Percentiles rank a stretch among this genome's conserved stretches.
These are phyloP conservation scores for Colletotrichum echinochloae DNA, from an alignment of 2,329 filamentous ascomycete species.

Conservation along the genomic window DNA sequence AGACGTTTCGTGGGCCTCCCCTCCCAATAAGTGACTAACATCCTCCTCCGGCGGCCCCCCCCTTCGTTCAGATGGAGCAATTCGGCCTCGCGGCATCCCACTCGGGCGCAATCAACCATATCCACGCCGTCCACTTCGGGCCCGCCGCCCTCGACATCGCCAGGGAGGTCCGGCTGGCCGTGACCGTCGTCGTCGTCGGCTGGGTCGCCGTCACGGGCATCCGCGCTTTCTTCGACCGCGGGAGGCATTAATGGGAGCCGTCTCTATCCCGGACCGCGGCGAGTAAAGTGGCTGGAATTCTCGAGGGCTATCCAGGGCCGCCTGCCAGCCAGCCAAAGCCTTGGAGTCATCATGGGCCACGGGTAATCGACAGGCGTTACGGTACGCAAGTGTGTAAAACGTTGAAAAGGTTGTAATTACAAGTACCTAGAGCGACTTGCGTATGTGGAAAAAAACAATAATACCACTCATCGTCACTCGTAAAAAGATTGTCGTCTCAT, in stretches of 20 bases:
- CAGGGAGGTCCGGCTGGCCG: constrained; percentile 27
- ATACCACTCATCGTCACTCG: constrained; percentile 21
- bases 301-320: background rate
- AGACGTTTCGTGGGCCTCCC: background rate
- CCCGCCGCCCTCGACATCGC: constrained; percentile 20
- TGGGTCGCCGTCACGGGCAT: constrained; percentile 36
- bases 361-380: background rate
- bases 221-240: constrained; percentile 10
- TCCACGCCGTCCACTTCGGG: constrained; percentile 31
- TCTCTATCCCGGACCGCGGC: background rate
- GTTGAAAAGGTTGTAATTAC: constrained; percentile 28
- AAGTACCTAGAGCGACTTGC: constrained; percentile 29
- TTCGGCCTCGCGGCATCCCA: constrained; percentile 29
- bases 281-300: background rate
- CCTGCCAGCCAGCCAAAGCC: too few species aligned
- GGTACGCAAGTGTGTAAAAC: background rate
- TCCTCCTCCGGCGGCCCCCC: too few species aligned
- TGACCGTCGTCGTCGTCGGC: constrained; percentile 33
- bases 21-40: too few species aligned
- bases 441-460: background rate
- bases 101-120: constrained; percentile 37
- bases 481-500: constrained; percentile 17
- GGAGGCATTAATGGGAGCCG: background rate
- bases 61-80: constrained; percentile 20
- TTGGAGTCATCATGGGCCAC: background rate